Conservation (phyloP, 129 eudicot species). For the Centella asiatica region DNA sequence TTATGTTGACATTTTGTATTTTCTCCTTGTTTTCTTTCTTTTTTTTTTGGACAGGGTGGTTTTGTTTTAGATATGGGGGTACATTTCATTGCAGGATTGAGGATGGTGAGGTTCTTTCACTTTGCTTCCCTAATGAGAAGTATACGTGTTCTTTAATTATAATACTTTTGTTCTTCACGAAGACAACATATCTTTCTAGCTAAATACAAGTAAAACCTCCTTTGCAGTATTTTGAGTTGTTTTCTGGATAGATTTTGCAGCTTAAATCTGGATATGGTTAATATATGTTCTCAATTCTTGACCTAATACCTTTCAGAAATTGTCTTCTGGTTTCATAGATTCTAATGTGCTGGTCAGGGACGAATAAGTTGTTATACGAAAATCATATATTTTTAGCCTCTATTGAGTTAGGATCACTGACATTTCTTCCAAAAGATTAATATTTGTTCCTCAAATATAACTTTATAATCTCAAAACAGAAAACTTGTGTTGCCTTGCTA, state of each 20-base stretch:
- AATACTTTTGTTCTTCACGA: not conserved
- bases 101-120: slow-evolving; percentile 64
- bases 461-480: not conserved
- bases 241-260: too few relatives aligned
- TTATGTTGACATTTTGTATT: not conserved
- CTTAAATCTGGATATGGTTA: too few relatives aligned
- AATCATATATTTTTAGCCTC: too few relatives aligned
- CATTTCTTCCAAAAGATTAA: too few relatives aligned
- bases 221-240: not conserved
- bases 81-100: slow-evolving; percentile 84
- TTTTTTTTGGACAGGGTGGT: slow-evolving; percentile 65
- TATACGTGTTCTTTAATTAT: not conserved
- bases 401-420: too few relatives aligned
- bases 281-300: too few relatives aligned
- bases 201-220: not conserved
- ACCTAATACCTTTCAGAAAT: too few relatives aligned
- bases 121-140: not conserved
- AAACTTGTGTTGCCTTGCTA: not conserved
- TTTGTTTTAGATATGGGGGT: slow-evolving; percentile 98
- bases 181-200: not conserved
- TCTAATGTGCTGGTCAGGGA: too few relatives aligned
- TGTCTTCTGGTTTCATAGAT: too few relatives aligned
- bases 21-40: not conserved
- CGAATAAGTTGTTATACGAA: too few relatives aligned
- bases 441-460: not conserved